A percentile compares a stretch with the other conserved stretches of the same genome.
These are phyloP conservation scores for Debaryomyces hansenii DNA, from an alignment of 805 yeast species.

Conservation along the genomic window DNA sequence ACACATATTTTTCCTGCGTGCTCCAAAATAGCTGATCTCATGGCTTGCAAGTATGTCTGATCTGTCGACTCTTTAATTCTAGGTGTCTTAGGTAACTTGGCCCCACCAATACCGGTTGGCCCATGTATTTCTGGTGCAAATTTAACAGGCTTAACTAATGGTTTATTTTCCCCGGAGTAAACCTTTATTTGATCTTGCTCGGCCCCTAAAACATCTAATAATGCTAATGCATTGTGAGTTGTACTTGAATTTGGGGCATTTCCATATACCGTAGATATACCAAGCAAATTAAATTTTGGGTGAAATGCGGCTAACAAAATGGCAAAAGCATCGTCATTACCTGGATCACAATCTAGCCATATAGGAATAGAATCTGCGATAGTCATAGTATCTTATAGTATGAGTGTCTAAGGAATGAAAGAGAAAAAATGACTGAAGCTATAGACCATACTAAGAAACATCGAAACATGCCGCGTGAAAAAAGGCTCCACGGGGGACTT, in stretches of 20 bases:
- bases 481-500: too few relatives aligned
- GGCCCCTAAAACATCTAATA: slow-evolving; percentile 55
- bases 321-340: slow-evolving; percentile 86
- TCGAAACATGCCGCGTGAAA: too few relatives aligned
- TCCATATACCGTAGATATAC: slow-evolving; percentile 77
- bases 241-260: slow-evolving; percentile 65
- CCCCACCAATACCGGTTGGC: slow-evolving; percentile 74
- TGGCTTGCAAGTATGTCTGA: slow-evolving; percentile 33
- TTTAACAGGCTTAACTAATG: slow-evolving; percentile 50
- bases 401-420: not conserved
- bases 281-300: slow-evolving; percentile 58
- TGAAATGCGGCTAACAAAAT: slow-evolving; percentile 61
- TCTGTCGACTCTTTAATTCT: slow-evolving; percentile 21
- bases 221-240: slow-evolving; percentile 64
- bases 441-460: not conserved
- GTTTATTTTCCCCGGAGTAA: slow-evolving; percentile 62
- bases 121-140: slow-evolving; percentile 74
- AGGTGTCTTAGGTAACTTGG: slow-evolving; percentile 56
- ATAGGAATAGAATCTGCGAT: slow-evolving; percentile 45
- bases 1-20: slow-evolving; percentile 54
- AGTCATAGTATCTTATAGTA: slow-evolving; percentile 2
- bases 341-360: slow-evolving; percentile 93
- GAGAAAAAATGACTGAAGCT: not conserved
- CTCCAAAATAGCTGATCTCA: slow-evolving; percentile 40
- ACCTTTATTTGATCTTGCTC: slow-evolving; percentile 55